Base-by-base conservation (phyloP, 2,329 filamentous ascomycete genomes). In the Beauveria bassiana region DNA sequence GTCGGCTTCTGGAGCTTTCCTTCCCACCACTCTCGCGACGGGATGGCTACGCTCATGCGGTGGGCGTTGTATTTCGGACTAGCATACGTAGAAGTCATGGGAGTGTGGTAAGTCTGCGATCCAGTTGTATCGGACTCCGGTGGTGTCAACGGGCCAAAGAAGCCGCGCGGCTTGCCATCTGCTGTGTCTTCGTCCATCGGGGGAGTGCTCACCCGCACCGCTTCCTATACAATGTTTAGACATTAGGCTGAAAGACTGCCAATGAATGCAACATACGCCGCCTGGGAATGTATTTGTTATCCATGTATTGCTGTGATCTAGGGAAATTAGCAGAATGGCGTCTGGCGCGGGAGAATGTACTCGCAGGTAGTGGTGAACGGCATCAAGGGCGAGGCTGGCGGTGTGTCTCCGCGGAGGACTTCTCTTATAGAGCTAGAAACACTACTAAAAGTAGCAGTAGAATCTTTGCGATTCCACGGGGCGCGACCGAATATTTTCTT, bases 121-220 rank as follows among this genome's bases (percentile, higher is more conserved):
- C 10, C 64, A 62, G 12, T 61, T 63, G 5, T 40, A 45, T 55
- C 51, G 18, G 45, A 12, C 10, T 31, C 31, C 0, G 75, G 73
- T 1, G 72, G 69, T 12, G 71, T 67, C 40, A 77, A 72, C 24
- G 78, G 71, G 16, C 75, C 75, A 65, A 81, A 81, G 65, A 80
- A 78, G 4, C 71, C 73, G 5, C 76, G 75, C 3, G 73, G 71
- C 40, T 65, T 72, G 6, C 73, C 72, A 51, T 73, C 74, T 16
- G 70, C 68, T 9, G 72, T 73, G 46, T 71, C 70, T 62, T 78
- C 74, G 22, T 73, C 72, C 22, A 79, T 66, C 0, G 78, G 78
- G 1, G 80, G 80, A 3, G 79, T 81, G 55, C 73, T 74, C 14
- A 82, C 69, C 5, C 79, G 74, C n/a, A 69, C 74, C 5, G 80